These are phyloP conservation scores for Neonectria hederae DNA, from an alignment of 2,329 filamentous ascomycete genomes.

Conservation along the genomic window DNA sequence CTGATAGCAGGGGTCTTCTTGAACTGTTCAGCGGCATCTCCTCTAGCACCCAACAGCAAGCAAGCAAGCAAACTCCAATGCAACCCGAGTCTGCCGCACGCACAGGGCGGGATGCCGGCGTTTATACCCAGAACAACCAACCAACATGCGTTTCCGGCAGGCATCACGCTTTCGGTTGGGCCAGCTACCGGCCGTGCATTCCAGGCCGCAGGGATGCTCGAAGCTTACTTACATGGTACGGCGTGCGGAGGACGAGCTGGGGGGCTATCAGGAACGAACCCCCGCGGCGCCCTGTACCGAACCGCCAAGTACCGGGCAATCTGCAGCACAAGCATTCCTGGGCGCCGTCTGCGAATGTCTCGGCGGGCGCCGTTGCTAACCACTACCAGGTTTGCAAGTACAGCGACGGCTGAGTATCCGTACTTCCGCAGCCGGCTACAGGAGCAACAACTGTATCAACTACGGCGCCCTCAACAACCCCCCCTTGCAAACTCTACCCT, in stretches of 20 bases:
- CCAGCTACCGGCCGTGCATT: not conserved
- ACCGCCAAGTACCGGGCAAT: not conserved
- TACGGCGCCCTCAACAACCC: too few relatives aligned
- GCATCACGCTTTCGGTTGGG: not conserved
- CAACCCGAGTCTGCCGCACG: not conserved
- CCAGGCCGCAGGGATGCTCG: not conserved
- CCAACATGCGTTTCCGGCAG: not conserved
- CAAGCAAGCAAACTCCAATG: not conserved
- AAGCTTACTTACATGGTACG: too few relatives aligned
- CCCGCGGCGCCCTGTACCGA: too few relatives aligned
- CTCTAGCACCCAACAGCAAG: not conserved
- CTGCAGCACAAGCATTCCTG: not conserved
- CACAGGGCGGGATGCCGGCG: not conserved
- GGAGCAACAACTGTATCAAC: too few relatives aligned
- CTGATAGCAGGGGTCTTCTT: too few relatives aligned
- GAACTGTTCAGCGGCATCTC: too few relatives aligned
- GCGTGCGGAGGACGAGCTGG: not conserved
- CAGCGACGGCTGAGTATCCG: too few relatives aligned
- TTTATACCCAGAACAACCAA: not conserved
- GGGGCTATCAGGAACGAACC: too few relatives aligned
- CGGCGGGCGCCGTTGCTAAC: too few relatives aligned
- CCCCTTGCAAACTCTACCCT: too few relatives aligned
- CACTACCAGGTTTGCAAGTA: not conserved
- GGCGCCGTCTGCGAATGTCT: too few relatives aligned
- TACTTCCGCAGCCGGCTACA: too few relatives aligned